Evolutionary conservation across 257 asterid genomes (phyloP), one percentile per base, ranked within the genome.

Genomic region (Asclepias syriaca): DNA sequence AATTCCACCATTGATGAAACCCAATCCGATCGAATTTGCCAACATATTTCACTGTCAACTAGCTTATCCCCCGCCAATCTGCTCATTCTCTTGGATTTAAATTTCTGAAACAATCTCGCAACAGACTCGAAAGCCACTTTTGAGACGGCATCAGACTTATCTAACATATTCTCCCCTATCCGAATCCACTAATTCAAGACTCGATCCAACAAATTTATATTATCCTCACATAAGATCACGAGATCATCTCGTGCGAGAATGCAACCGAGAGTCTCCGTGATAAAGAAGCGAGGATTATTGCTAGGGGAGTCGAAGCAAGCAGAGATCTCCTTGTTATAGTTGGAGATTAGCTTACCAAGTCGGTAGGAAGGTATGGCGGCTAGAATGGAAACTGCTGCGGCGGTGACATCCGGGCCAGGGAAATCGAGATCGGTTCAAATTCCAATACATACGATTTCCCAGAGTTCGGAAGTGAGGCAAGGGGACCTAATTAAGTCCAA

Each of bases 1-100:
- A 89, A 89, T 74, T 92, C 96, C 59, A 87, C 91, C 96, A 87
- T 89, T 2, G 87, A 84, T 0, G 89, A 84, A 65, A 92, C 84
- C 97, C 97, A 92, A 70, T 89, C 88, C 4, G 97, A 89, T 49
- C 97, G 79, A 74, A 92, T n/a, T 85, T 12, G 96, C 97, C 4
- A 92, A 96, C 0, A 94, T 87, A 34, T 92, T 72, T 92, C 97
- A 57, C 92, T 92, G 80, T 86, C 96, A 40, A 92, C 87, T n/a
- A 92, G 85, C 81, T 92, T 92, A 80, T 92, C 97, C 9, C 97
- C 96, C 1, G 97, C 97, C 55, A 92, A 85, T 48, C 97, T 82
- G 59, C 97, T 92, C 97, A 89, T 89, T 74, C 93, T 80, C 78
- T 92, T 92, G 0, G 97, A 86, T 67, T 92, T 96, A 40, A 92